Percentiles rank a stretch among this genome's conserved stretches.
Conservation (phyloP, 2,329 filamentous ascomycete genomes). For the Aureobasidium sp. region DNA sequence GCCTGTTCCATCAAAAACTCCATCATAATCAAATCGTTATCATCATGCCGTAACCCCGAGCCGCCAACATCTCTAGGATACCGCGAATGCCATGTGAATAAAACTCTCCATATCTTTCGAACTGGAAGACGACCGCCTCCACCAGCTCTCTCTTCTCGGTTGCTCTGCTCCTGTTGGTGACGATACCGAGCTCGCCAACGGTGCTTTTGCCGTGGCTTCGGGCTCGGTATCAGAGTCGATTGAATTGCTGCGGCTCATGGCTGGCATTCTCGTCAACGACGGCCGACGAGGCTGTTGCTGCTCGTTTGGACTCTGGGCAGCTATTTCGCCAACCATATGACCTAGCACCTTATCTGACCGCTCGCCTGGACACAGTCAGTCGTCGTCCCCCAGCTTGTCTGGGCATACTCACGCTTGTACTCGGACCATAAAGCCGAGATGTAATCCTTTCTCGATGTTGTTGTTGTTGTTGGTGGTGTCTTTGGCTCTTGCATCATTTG, state of each 20-base stretch:
- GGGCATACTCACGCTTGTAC: not conserved
- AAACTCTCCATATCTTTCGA: not conserved
- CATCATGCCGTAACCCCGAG: not conserved
- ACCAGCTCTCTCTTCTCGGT: not conserved
- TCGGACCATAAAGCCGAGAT: not conserved
- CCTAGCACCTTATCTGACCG: not conserved
- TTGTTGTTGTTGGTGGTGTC: not conserved
- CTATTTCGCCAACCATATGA: not conserved
- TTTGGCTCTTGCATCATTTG: not conserved
- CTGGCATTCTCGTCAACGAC: not conserved
- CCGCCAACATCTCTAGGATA: not conserved
- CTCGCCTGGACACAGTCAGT: not conserved
- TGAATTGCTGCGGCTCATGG: not conserved
- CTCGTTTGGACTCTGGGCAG: not conserved
- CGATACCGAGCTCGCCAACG: not conserved
- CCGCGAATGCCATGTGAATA: conserved; percentile 2
- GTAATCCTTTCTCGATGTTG: not conserved
- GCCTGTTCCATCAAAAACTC: not conserved
- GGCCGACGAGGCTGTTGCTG: not conserved
- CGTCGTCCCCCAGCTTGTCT: not conserved
- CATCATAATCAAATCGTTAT: not conserved
- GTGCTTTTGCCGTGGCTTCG: not conserved
- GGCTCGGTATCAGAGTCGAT: not conserved
- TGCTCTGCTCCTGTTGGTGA: not conserved
- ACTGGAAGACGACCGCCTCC: not conserved